These are phyloP conservation scores for Rhizopogon rudus DNA, from an alignment of 768 basidiomycete genomes.

Conservation along the genomic window DNA sequence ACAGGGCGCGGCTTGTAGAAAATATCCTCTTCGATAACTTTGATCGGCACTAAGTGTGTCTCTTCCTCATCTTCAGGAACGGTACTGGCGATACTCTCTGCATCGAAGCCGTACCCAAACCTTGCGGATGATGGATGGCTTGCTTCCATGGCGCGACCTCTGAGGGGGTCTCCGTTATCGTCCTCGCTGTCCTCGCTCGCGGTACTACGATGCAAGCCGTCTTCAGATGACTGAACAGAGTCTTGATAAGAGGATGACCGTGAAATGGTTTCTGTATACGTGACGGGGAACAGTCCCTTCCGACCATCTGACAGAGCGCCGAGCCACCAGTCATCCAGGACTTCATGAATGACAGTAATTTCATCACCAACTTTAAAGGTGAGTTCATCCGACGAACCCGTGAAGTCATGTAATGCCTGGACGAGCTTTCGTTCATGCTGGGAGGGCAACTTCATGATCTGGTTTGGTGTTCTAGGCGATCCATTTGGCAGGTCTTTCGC, in stretches of 20 bases:
- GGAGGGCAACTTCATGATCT: slow-evolving; percentile 49
- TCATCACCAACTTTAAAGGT: slow-evolving; percentile 70
- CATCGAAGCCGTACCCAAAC: slow-evolving; percentile 23
- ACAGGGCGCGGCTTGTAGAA: slow-evolving; percentile 15
- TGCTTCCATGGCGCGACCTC: slow-evolving; percentile 10
- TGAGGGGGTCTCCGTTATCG: slow-evolving; percentile 6
- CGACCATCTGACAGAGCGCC: slow-evolving; percentile 61
- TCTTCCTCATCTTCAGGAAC: slow-evolving; percentile 41
- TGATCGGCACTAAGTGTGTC: slow-evolving; percentile 25
- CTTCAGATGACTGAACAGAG: slow-evolving; percentile 29
- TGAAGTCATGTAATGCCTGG: slow-evolving; percentile 72
- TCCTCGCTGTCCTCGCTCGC: slow-evolving; percentile 19
- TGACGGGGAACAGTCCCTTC: slow-evolving; percentile 77
- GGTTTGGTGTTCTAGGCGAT: slow-evolving; percentile 24
- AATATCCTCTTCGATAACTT: slow-evolving; percentile 20
- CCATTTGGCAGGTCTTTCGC: slow-evolving; percentile 17
- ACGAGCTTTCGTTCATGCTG: slow-evolving; percentile 50
- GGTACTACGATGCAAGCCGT: background rate
- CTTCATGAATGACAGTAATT: slow-evolving; percentile 73
- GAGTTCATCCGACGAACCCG: slow-evolving; percentile 73
- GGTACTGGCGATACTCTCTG: slow-evolving; percentile 40
- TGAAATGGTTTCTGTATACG: slow-evolving; percentile 53
- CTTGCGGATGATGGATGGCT: slow-evolving; percentile 2
- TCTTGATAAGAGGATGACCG: slow-evolving; percentile 10
- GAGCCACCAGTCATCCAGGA: slow-evolving; percentile 90